A percentile compares a stretch with the other conserved stretches of the same genome.
Conservation (phyloP, 345 rosid genomes). For the Rhizophora apiculata region DNA sequence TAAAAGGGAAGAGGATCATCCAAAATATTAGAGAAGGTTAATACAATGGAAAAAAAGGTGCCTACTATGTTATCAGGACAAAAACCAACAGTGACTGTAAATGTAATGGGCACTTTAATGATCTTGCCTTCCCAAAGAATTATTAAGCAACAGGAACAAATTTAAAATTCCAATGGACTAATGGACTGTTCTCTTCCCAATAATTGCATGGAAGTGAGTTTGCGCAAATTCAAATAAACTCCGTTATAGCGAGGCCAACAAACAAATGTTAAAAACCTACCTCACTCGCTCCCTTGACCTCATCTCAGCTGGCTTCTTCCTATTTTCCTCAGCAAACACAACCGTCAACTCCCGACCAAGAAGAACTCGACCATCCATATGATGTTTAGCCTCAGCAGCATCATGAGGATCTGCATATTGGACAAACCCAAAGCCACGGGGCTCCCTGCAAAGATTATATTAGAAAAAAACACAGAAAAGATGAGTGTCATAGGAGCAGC, state of each 20-base stretch:
- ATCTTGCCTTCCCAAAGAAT: neutral
- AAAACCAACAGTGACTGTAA: neutral
- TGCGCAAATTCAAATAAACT: neutral
- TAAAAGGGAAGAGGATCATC: neutral
- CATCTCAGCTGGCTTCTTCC: constrained; percentile 37
- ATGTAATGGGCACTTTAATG: neutral
- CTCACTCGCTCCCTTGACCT: constrained; percentile 33
- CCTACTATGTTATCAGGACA: neutral
- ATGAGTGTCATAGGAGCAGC: constrained; percentile 17
- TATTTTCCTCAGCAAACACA: constrained; percentile 39
- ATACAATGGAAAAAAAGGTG: neutral
- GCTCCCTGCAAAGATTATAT: constrained; percentile 38
- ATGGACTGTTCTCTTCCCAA: neutral
- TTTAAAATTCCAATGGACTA: neutral
- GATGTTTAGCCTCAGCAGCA: constrained; percentile 42
- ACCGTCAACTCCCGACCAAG: constrained; percentile 38
- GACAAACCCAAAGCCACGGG: constrained; percentile 32
- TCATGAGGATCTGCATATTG: constrained; percentile 38
- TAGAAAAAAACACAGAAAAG: neutral
- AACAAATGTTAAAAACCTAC: constrained; percentile 5
- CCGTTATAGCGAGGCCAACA: neutral
- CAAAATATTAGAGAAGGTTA: neutral
- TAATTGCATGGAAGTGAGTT: neutral
- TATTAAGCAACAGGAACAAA: neutral
- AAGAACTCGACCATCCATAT: constrained; percentile 39